phyloP scores from a whole-genome alignment of 345 rosid species.

The Clarkia xantiana region DNA sequence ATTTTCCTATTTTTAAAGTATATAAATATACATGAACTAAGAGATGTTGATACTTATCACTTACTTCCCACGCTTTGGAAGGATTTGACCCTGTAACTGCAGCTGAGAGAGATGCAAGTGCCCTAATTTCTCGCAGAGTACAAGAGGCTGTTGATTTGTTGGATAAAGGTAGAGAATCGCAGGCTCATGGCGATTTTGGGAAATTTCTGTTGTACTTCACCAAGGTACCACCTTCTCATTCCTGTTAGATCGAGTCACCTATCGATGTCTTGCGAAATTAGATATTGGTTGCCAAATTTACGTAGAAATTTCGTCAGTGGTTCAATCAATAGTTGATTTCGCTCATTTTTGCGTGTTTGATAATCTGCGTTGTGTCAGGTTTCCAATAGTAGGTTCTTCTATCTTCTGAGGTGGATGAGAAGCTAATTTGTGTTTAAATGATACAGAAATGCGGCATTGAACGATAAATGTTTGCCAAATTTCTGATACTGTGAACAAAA shows the following conservation, averaged over 20 bases:
- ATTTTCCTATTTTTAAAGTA: neutral
- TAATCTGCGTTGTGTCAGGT: no score
- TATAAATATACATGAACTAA: neutral
- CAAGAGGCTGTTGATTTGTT: constrained; percentile 29
- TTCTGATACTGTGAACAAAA: no score
- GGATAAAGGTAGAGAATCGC: constrained; percentile 37
- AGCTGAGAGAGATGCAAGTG: constrained; percentile 25
- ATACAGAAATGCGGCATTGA: no score
- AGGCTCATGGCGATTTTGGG: constrained; percentile 39
- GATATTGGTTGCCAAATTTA: neutral
- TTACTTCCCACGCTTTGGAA: constrained; percentile 13
- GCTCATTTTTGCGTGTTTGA: no score
- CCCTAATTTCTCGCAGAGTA: constrained; percentile 16
- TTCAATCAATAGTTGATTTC: no score
- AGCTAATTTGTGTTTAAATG: no score
- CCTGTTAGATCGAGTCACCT: neutral
- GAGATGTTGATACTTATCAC: neutral
- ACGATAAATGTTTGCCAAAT: no score
- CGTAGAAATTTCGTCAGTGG: no score
- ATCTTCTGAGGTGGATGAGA: no score
- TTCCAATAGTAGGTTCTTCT: no score
- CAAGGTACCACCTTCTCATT: constrained; percentile 11
- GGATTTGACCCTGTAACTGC: constrained; percentile 23
- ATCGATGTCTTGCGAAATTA: neutral
- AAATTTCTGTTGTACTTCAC: constrained; percentile 40